phyloP scores from a whole-genome alignment of 2,329 filamentous ascomycete species.

The Emergomyces africanus region DNA sequence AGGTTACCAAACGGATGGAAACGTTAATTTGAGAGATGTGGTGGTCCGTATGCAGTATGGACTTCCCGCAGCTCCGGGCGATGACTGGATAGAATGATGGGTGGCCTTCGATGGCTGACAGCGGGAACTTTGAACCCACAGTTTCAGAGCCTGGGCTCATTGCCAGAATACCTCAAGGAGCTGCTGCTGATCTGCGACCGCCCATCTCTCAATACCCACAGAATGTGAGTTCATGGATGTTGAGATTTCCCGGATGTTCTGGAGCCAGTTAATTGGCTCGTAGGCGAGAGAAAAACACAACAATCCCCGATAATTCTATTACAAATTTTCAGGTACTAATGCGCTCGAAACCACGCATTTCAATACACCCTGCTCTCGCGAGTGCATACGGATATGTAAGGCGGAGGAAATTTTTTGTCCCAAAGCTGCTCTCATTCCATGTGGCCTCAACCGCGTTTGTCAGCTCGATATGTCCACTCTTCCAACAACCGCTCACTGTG shows the following conservation, averaged over 20 bases:
- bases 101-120: neutral
- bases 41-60: too few species aligned
- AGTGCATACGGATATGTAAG: neutral
- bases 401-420: neutral
- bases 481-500: neutral
- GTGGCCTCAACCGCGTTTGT: neutral
- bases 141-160: neutral
- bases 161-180: neutral
- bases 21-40: neutral
- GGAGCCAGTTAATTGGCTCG: neutral
- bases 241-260: neutral
- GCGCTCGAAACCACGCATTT: neutral
- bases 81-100: neutral
- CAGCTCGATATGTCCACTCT: neutral
- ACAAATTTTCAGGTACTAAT: neutral
- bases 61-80: neutral
- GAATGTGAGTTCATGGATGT: neutral
- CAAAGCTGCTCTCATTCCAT: neutral
- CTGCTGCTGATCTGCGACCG: neutral
- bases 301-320: neutral
- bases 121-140: neutral
- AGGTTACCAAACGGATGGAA: conserved; percentile 1
- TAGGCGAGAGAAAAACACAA: too few species aligned
- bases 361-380: too few species aligned
- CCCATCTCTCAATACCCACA: neutral